Evolutionary conservation across 2,329 filamentous ascomycete species (phyloP), one percentile per base, ranked within the genome.

Genomic region (Xylaria sp.): DNA sequence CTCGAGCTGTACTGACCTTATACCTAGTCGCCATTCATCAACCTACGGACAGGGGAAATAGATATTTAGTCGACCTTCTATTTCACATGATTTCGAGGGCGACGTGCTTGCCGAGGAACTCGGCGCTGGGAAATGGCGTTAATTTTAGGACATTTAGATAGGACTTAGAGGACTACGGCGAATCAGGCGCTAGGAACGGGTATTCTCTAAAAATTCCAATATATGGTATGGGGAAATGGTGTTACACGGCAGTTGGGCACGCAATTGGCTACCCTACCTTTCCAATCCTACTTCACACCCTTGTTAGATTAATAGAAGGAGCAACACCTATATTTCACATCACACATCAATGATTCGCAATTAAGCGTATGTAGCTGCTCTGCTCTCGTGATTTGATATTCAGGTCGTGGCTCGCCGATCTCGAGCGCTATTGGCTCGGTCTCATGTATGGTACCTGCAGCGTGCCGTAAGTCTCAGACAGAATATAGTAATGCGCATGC

Each of bases 371-470:
- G 42, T 51, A 36, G 65, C 42, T 28, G 23, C 38, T 49, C n/a
- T 56, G 28, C 31, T 48, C 57, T 40, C 57, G 65, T 67, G 48
- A 63, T 59, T 4, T 15, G 49, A 60, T 46, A 36, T 49, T 57
- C 40, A 56, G 26, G 49, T 33, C 31, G n/a, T 26, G 17, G 31
- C 15, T 17, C 53, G 20, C 53, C 0, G 36, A 46, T 38, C 49
- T n/a, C 31, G 28, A 9, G 36, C 38, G 33, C 48, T 13, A 70
- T 70, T 70, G 68, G 68, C 40, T 60, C 40, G 23, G 48, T 20
- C 13, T 38, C 38, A 23, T 44, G 57, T 31, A 54, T 6, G 51
- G 67, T 65, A 63, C 68, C 65, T 69, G 67, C 67, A 69, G 60
- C 40, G 53, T 59, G 42, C 40, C 56, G 31, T 13, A 6, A 33